Evolutionary conservation across 2,329 filamentous ascomycete species (phyloP), one percentile per base, ranked within the genome.

Genomic region (Fusarium robinianum): DNA sequence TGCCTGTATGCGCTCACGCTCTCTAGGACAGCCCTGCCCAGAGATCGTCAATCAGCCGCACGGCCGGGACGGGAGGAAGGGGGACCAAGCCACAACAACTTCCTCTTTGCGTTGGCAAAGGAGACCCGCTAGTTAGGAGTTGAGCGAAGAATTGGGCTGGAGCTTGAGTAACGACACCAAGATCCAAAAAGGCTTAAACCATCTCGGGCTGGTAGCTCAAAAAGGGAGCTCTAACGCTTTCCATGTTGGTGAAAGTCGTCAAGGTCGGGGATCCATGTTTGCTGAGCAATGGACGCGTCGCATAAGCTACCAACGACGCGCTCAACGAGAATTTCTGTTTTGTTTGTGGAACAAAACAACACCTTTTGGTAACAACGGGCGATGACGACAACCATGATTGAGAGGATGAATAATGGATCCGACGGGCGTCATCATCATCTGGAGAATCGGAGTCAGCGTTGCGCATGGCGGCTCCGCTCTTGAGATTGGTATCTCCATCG

Each of bases 401-500:
- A 24, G 22, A 24, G 14, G 14, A 25, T 30, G 30, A 35, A 31
- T 37, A 29, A 26, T 29, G 27, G 14, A 27, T 30, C 26, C 40
- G 32, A 30, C 34, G n/a, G 27, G 40, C 45, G 49, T 49, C 49
- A 38, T 35, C 43, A 25, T 29, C 48, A 42, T 22, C 56, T 45
- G 22, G 48, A 41, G 41, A 44, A 41, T 53, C 33, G 46, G 47
- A 45, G 41, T 46, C 30, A 32, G 31, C 45, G 52, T 46, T 41
- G 41, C 33, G 55, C 42, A 39, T 43, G 21, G 18, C 24, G 46
- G 36, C 34, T 44, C 34, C 45, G 34, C 45, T 54, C 25, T 51
- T 49, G 57, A 60, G 54, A 60, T 60, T 58, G 53, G 37, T 19
- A 31, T 41, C 37, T 34, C 41, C 37, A 49, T 41, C 39, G 31